Conservation (phyloP, 441 rosid genomes). For the Pelargonium citronellum region DNA sequence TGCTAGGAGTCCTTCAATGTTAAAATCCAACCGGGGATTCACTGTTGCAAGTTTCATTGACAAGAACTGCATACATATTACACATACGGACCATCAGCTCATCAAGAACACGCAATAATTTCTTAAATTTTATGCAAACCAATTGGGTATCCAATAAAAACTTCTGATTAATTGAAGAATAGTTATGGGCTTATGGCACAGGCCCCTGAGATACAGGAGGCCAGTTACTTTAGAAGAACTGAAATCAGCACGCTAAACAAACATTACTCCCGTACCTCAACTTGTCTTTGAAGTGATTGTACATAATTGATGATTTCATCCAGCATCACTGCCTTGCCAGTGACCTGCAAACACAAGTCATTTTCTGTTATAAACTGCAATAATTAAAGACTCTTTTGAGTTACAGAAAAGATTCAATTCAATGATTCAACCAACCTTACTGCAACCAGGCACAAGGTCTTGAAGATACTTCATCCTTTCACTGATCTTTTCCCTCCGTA, state of each 20-base stretch:
- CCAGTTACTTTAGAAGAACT: neutral
- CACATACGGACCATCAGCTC: neutral
- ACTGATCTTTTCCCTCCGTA: conserved; percentile 92
- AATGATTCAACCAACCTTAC: conserved; percentile 56
- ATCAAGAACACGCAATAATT: neutral
- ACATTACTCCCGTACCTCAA: conserved; percentile 45
- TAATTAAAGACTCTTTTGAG: neutral
- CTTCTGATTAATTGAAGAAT: neutral
- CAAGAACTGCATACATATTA: conserved; percentile 32
- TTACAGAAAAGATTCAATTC: conserved; percentile 10
- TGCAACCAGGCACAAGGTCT: conserved; percentile 97
- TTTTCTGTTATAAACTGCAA: conserved; percentile 18
- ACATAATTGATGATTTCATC: conserved; percentile 75
- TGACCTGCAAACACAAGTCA: conserved; percentile 43
- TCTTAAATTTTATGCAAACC: neutral
- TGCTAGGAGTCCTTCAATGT: conserved; percentile 53
- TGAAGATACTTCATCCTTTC: conserved; percentile 96
- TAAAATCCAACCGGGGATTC: conserved; percentile 57
- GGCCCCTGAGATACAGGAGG: neutral
- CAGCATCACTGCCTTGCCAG: conserved; percentile 79
- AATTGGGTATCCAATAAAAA: neutral
- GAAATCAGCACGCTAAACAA: neutral
- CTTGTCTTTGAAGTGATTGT: conserved; percentile 70
- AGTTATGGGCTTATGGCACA: neutral
- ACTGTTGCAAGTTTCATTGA: conserved; percentile 80